A percentile compares a stretch with the other conserved stretches of the same genome.
Evolutionary conservation across 148 eudicot species (phyloP).

Genomic region (Chenopodium formosanum): DNA sequence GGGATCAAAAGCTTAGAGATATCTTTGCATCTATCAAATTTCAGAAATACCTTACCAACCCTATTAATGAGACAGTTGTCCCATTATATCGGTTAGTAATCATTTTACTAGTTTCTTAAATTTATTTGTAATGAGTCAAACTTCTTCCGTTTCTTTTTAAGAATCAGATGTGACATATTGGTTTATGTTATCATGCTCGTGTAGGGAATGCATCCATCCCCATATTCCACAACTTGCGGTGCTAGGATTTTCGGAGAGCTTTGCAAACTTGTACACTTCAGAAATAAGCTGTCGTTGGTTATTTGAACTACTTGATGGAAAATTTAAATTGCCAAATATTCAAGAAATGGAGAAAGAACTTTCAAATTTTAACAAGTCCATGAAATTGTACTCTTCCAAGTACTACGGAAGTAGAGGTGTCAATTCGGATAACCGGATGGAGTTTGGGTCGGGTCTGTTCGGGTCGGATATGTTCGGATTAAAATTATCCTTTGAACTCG

Average conservation of each 20-base stretch:
- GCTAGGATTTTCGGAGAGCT: conserved; percentile 53
- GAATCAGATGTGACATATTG: no score
- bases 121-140: no score
- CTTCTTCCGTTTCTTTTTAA: no score
- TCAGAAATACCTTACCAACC: conserved; percentile 29
- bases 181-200: background rate
- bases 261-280: conserved; percentile 48
- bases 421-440: no score
- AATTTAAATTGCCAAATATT: conserved; percentile 51
- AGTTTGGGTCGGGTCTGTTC: no score
- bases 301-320: conserved; percentile 49
- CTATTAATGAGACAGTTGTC: conserved; percentile 19
- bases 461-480: no score
- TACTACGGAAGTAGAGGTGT: conserved; percentile 38
- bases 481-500: no score
- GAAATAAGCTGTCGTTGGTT: conserved; percentile 65
- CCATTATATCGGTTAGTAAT: conserved; percentile 55
- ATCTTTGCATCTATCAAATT: conserved; percentile 41
- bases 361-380: conserved; percentile 40
- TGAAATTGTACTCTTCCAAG: conserved; percentile 34
- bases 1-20: conserved; percentile 43
- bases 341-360: conserved; percentile 59
- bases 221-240: conserved; percentile 65
- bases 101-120: no score
- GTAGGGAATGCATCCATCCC: conserved; percentile 68